A percentile compares a stretch with the other conserved stretches of the same genome.
Evolutionary conservation across 73 alveolate species (phyloP).

Genomic region (Symbiodinium natans): DNA sequence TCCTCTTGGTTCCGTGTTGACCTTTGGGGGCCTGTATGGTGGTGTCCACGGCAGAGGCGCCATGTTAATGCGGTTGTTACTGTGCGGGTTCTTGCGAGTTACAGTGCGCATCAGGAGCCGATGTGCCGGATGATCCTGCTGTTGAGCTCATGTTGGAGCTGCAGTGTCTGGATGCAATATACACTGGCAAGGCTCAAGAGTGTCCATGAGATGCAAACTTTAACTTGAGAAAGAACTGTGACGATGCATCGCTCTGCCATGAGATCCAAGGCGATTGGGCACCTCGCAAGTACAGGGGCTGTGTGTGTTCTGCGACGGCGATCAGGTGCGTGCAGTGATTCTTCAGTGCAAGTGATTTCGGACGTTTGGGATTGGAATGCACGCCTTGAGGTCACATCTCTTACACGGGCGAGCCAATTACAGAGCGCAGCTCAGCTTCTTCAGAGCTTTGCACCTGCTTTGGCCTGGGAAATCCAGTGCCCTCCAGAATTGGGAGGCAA

Average conservation of each 20-base stretch:
- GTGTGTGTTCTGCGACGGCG: background rate
- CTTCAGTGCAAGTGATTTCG: background rate
- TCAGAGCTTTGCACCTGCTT: background rate
- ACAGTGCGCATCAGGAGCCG: conserved; percentile 80
- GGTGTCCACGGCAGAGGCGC: conserved; percentile 39
- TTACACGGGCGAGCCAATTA: conserved; percentile 59
- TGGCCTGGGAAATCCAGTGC: background rate
- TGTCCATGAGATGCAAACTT: too few species aligned
- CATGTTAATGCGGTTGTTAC: too few species aligned
- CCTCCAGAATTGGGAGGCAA: background rate
- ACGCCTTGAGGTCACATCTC: conserved; percentile 5
- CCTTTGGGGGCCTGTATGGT: conserved; percentile 85
- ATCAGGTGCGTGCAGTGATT: background rate
- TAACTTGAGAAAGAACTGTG: too few species aligned
- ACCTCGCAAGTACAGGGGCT: background rate
- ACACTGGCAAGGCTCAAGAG: background rate
- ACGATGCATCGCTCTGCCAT: background rate
- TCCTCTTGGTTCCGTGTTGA: conserved; percentile 31
- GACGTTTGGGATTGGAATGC: too few species aligned
- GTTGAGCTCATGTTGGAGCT: conserved; percentile 65
- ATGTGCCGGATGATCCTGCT: conserved; percentile 72
- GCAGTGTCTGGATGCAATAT: conserved; percentile 34
- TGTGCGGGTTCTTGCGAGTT: too few species aligned
- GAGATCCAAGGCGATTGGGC: background rate
- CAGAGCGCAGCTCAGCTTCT: conserved; percentile 37